Evolutionary conservation across 495 filamentous ascomycete genomes (phyloP).

Genomic region (Podospora anserina): DNA sequence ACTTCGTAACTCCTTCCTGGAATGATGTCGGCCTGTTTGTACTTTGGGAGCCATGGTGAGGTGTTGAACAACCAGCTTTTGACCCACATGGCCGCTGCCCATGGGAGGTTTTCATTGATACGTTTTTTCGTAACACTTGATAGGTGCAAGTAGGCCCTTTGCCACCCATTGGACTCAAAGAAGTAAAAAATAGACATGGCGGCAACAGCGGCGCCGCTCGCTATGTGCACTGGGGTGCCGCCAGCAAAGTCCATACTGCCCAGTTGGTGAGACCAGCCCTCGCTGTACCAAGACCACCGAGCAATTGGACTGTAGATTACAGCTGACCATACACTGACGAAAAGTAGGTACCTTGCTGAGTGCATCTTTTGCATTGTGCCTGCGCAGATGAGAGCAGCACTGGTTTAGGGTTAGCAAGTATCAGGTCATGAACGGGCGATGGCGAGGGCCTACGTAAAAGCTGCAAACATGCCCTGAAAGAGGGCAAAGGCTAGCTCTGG

Average conservation of each 20-base stretch:
- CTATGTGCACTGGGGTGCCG: background rate
- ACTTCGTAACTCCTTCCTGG: background rate
- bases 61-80: background rate
- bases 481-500: background rate
- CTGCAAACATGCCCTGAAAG: background rate
- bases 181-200: background rate
- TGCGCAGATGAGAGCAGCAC: background rate
- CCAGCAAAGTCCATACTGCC: conserved; percentile 2
- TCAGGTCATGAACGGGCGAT: too few relatives aligned
- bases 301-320: background rate
- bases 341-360: conserved; percentile 1
- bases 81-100: background rate
- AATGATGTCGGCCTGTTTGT: too few relatives aligned
- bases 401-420: background rate
- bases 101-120: background rate
- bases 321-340: background rate
- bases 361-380: conserved; percentile 1
- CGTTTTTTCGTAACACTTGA: background rate
- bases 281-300: background rate
- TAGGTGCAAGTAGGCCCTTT: background rate
- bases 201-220: background rate
- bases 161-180: background rate
- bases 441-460: background rate
- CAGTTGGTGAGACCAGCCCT: background rate
- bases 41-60: too few relatives aligned